Base-by-base conservation (phyloP, 805 yeast genomes). In the Metschnikowia bowlesiae region DNA sequence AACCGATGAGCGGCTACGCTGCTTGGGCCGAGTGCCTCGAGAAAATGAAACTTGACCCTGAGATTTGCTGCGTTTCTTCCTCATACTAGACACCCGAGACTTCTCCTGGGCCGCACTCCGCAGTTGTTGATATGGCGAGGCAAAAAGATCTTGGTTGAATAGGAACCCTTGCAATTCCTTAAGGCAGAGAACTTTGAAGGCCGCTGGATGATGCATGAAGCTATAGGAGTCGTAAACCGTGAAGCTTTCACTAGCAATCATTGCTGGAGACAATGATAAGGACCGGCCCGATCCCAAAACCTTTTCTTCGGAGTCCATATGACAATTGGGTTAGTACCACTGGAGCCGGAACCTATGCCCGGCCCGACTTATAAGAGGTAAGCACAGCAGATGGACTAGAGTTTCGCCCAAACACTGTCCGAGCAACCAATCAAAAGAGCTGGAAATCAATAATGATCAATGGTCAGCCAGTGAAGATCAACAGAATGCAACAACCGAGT, bases 121-220 rank as follows among this genome's bases (percentile, higher is more conserved):
- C 64, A 65, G 73, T 50, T 85, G 91, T 59, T 84, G 87, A 62
- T 81, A 83, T 30, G 84, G 83, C 1, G 84, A 73, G 2, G 89
- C 91, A 73, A 85, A 86, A 42, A 85, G 66, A 58, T 85, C 91
- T 60, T 85, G 91, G 62, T 86, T 85, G 80, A 89, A 86, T 2
- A 79, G 66, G 58, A 85, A 86, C 2, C 94, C 94, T 61, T 86
- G 91, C 32, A 85, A 78, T 58, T 84, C 86, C 26, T 72, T 74
- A 37, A 83, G 67, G 13, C 79, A 73, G 35, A 83, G 71, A 13
- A 71, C 65, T 50, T 61, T 68, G 51, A 62, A 66, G 44, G 67
- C 57, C 1, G 65, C 48, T 3, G 62, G 43, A 29, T 63, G 65
- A 8, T 53, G 51, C 37, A 63, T 65, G 51, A 71, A 74, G 46